Evolutionary conservation across 2,329 filamentous ascomycete genomes (phyloP).

Genomic region (Aspergillus sp.): DNA sequence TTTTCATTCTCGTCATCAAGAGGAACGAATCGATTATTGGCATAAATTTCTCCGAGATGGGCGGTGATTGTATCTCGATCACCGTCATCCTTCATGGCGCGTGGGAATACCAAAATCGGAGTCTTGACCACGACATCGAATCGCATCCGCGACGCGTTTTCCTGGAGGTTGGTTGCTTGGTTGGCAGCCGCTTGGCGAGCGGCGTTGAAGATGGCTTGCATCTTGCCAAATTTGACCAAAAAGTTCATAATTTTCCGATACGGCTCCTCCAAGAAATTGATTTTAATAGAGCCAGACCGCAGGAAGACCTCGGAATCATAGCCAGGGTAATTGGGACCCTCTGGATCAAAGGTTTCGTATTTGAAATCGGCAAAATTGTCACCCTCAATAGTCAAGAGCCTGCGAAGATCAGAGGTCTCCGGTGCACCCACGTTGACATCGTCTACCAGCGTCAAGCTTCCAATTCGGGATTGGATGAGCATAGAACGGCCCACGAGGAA

Average conservation of each 20-base stretch:
- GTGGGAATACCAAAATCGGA: slow-evolving; percentile 91
- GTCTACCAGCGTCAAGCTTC: slow-evolving; percentile 82
- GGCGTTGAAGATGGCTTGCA: slow-evolving; percentile 98
- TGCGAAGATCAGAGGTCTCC: slow-evolving; percentile 72
- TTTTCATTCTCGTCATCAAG: slow-evolving; percentile 67
- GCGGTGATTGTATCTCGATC: slow-evolving; percentile 82
- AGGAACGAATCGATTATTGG: slow-evolving; percentile 84
- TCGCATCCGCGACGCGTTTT: slow-evolving; percentile 83
- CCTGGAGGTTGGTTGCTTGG: slow-evolving; percentile 88
- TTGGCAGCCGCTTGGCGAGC: slow-evolving; percentile 90
- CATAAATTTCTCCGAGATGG: slow-evolving; percentile 95
- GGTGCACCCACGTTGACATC: slow-evolving; percentile 90
- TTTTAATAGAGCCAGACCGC: slow-evolving; percentile 87
- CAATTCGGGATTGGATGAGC: slow-evolving; percentile 79
- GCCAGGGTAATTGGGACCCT: slow-evolving; percentile 75
- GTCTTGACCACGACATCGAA: slow-evolving; percentile 93
- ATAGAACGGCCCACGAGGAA: slow-evolving; percentile 83
- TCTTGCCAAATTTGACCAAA: slow-evolving; percentile 96
- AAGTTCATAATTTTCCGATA: slow-evolving; percentile 98
- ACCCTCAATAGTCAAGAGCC: slow-evolving; percentile 90
- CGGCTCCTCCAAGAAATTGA: slow-evolving; percentile 95
- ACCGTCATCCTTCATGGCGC: slow-evolving; percentile 65
- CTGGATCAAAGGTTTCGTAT: slow-evolving; percentile 88
- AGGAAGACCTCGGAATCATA: slow-evolving; percentile 91
- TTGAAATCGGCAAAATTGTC: slow-evolving; percentile 94